Base-by-base conservation (phyloP, 352 stramenopile species). In the Achlya hypogyna region DNA sequence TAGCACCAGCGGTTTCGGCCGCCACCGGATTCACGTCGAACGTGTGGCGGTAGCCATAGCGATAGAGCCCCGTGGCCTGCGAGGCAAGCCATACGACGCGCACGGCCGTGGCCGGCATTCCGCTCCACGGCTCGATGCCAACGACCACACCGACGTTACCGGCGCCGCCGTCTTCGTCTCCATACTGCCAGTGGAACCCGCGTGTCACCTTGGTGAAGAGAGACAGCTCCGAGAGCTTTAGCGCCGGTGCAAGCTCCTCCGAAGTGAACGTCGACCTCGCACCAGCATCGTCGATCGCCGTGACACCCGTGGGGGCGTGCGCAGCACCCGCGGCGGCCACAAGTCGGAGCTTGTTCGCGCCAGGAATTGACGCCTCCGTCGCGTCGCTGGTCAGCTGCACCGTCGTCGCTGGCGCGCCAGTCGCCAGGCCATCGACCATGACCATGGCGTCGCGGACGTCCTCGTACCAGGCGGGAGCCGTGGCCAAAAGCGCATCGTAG, bases 151-250 rank as follows among this genome's bases (percentile, higher is more conserved):
- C 83, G 5, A 85, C 34, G 42, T 70, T 76, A 20, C 83, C 83
- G 22, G 72, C 29, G 5, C 81, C 81, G 32, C 83, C 83, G 53
- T 92, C 83, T 79, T 92, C 83, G 35, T 90, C 69, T 2, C 68
- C 81, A 60, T 88, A 90, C 53, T 79, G 73, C 83, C 83, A 92
- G 47, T 90, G 81, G 23, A 65, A 71, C 20, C 81, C 84, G 8
- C 81, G 75, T 40, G 87, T 69, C 4, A 91, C 81, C 65, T 38
- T 31, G 31, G 49, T 56, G 20, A 22, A 56, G 10, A 56, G n/a
- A 12, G 49, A n/a, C n/a, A 56, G 31, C 2, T 10, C 2, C 38
- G 6, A 45, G 14, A 18, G 38, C 38, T 10, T n/a, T 18, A 18
- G 38, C n/a, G n/a, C 38, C 38, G 38, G 2, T 3, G 38, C 38